Evolutionary conservation across 2,329 filamentous ascomycete genomes (phyloP).

Genomic region (Penicillium crustosum): DNA sequence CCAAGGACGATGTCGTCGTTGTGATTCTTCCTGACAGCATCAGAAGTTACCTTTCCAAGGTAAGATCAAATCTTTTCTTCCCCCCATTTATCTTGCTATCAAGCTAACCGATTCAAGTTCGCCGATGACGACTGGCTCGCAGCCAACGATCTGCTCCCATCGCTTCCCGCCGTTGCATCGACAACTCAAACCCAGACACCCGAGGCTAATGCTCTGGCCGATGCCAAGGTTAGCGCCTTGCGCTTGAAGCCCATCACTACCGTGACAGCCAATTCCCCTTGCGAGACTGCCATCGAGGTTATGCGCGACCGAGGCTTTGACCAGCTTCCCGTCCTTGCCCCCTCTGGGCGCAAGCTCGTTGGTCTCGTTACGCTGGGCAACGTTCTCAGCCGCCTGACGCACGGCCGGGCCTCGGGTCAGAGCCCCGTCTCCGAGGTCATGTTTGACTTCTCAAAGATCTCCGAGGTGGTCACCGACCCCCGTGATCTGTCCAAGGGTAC

Average conservation of each 20-base stretch:
- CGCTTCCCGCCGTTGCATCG: conserved; percentile 49
- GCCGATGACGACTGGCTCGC: conserved; percentile 98
- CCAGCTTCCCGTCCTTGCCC: conserved; percentile 84
- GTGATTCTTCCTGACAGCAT: conserved; percentile 95
- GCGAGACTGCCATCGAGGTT: conserved; percentile 87
- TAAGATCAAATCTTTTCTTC: conserved; percentile 26
- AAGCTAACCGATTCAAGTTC: conserved; percentile 55
- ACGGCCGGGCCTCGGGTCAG: conserved; percentile 71
- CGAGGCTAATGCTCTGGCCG: conserved; percentile 67
- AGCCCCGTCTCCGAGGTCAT: conserved; percentile 83
- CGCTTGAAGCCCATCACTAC: conserved; percentile 93
- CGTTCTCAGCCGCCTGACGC: conserved; percentile 83
- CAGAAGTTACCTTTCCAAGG: conserved; percentile 91
- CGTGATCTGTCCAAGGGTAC: conserved; percentile 56
- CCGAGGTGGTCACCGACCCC: conserved; percentile 88
- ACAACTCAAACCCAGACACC: conserved; percentile 30
- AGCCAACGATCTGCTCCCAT: conserved; percentile 85
- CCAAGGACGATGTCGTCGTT: conserved; percentile 82
- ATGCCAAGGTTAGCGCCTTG: conserved; percentile 76
- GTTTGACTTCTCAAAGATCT: conserved; percentile 89
- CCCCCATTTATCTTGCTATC: not conserved
- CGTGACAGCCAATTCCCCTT: conserved; percentile 67
- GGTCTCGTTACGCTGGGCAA: conserved; percentile 95
- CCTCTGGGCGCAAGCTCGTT: conserved; percentile 70
- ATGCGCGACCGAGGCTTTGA: conserved; percentile 99